phyloP scores from a whole-genome alignment of 2,329 filamentous ascomycete species.

The Venturia carpophila region DNA sequence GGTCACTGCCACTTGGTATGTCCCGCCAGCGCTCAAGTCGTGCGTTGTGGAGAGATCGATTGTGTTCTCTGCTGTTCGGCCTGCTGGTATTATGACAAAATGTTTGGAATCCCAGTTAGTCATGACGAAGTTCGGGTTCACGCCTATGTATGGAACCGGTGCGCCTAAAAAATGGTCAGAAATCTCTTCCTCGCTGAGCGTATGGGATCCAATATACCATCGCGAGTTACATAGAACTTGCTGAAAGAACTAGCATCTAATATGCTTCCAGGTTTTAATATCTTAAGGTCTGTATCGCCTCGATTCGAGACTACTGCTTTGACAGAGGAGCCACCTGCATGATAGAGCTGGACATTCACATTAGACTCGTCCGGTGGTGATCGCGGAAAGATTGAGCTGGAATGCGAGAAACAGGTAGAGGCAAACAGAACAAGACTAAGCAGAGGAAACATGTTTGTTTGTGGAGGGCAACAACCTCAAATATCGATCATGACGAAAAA shows the following conservation, averaged over 20 bases:
- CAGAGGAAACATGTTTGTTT: neutral
- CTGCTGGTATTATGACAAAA: neutral
- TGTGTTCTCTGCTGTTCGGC: neutral
- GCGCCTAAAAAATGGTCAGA: neutral
- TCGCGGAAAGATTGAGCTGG: neutral
- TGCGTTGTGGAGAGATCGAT: neutral
- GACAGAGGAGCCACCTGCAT: neutral
- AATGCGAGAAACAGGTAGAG: neutral
- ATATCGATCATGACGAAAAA: neutral
- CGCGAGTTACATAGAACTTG: neutral
- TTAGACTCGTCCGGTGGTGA: neutral
- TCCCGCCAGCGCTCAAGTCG: neutral
- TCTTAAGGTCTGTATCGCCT: neutral
- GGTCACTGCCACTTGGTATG: neutral
- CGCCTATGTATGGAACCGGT: neutral
- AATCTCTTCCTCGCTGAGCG: neutral
- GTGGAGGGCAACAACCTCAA: neutral
- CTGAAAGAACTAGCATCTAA: neutral
- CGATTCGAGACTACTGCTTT: neutral
- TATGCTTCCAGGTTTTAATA: neutral
- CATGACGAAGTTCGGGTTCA: neutral
- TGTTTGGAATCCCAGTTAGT: neutral
- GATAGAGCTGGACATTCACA: neutral
- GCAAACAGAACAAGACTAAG: neutral
- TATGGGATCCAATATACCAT: neutral